A percentile compares a stretch with the other conserved stretches of the same genome.
These are phyloP conservation scores for Pseudocercospora vitis DNA, from an alignment of 2,329 filamentous ascomycete genomes.

Conservation along the genomic window DNA sequence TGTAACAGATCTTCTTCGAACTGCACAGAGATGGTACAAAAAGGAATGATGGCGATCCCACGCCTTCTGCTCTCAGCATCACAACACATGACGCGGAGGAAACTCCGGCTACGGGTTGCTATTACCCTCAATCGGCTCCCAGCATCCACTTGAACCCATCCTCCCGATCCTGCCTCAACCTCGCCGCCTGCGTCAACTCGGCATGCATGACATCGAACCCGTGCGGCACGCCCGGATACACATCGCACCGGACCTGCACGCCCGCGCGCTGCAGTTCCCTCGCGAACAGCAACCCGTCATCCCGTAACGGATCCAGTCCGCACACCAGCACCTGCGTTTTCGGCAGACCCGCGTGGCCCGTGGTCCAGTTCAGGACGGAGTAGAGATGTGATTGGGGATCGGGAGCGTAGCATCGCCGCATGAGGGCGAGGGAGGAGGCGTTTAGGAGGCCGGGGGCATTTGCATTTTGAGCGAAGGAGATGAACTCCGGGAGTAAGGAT, in stretches of 20 bases:
- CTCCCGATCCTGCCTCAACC: constrained; percentile 31
- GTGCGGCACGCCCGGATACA: constrained; percentile 43
- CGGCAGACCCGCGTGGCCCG: constrained; percentile 42
- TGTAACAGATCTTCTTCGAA: no score
- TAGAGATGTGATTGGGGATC: neutral
- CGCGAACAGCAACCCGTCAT: constrained; percentile 51
- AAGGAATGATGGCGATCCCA: no score
- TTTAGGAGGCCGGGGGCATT: constrained; percentile 42
- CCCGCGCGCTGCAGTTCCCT: constrained; percentile 44
- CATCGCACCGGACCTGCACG: constrained; percentile 46
- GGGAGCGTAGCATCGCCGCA: constrained; percentile 24
- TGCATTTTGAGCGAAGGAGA: constrained; percentile 43
- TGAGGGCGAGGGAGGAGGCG: constrained; percentile 40
- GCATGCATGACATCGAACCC: neutral
- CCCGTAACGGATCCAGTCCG: constrained; percentile 50
- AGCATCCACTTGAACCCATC: constrained; percentile 36
- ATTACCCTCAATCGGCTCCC: no score
- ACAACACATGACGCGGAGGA: no score
- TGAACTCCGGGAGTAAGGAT: constrained; percentile 42
- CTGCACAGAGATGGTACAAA: no score
- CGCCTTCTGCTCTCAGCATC: no score
- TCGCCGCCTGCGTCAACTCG: constrained; percentile 33
- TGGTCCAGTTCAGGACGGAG: constrained; percentile 4
- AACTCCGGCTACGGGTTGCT: no score
- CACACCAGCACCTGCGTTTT: constrained; percentile 48